These are phyloP conservation scores for Zoysia matrella DNA, from an alignment of 202 grass and related monocot genomes.

Conservation along the genomic window DNA sequence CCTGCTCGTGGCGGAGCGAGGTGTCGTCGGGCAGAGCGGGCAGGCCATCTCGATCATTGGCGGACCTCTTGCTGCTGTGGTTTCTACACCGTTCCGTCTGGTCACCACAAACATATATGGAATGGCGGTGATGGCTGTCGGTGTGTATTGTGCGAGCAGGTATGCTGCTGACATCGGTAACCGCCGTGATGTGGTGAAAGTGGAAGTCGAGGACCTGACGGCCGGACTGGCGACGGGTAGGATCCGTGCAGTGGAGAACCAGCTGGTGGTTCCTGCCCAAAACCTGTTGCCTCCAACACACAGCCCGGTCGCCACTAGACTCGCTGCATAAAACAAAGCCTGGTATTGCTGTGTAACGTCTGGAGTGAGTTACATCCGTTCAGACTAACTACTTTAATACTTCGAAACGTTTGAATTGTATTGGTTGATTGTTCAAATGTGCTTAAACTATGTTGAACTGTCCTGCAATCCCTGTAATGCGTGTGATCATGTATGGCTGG, in stretches of 20 bases:
- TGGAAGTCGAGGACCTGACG: too few relatives aligned
- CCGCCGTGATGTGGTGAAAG: too few relatives aligned
- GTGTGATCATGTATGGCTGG: conserved; percentile 6
- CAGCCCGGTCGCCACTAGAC: background rate
- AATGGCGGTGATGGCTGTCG: conserved; percentile 56
- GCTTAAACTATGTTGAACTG: conserved; percentile 24
- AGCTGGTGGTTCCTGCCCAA: conserved; percentile 43
- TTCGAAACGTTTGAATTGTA: conserved; percentile 14
- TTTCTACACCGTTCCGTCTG: too few relatives aligned
- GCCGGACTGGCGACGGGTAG: too few relatives aligned
- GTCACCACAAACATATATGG: background rate
- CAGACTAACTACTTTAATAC: background rate
- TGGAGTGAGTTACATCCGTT: background rate
- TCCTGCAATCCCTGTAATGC: conserved; percentile 29
- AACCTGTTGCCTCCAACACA: conserved; percentile 39
- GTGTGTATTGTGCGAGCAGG: conserved; percentile 68
- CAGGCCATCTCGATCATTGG: too few relatives aligned
- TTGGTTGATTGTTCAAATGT: conserved; percentile 6
- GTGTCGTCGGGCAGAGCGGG: too few relatives aligned
- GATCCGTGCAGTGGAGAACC: conserved; percentile 1
- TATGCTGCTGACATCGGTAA: conserved; percentile 59
- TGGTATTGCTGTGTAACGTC: conserved; percentile 17
- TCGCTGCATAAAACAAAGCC: conserved; percentile 38
- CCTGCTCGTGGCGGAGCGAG: too few relatives aligned
- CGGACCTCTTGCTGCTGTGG: too few relatives aligned